Evolutionary conservation across 2,329 filamentous ascomycete species (phyloP).

Genomic region (Ophiostoma triangulosporum): DNA sequence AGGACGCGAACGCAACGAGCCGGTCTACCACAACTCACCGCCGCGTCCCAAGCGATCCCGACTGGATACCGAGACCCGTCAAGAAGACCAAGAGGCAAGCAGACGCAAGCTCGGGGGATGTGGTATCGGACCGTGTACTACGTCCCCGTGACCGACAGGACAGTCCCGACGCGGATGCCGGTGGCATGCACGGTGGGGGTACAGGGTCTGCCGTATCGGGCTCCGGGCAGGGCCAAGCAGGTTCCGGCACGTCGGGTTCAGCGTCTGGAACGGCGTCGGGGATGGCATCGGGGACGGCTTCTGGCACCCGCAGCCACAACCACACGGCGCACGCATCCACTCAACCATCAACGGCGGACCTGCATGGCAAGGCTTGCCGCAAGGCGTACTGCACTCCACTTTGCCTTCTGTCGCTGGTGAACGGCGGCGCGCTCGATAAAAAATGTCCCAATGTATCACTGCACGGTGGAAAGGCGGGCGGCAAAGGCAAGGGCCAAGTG

Average conservation of each 20-base stretch:
- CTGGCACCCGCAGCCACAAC: constrained; percentile 8
- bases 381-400: constrained; percentile 4
- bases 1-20: too few relatives aligned
- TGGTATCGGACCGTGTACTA: background rate
- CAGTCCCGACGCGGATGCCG: background rate
- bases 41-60: background rate
- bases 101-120: background rate
- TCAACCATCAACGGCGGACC: too few relatives aligned
- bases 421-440: background rate
- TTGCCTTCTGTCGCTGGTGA: constrained; percentile 7
- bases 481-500: background rate
- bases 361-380: background rate
- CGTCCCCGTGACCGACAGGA: background rate
- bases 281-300: too few relatives aligned
- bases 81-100: background rate
- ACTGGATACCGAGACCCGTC: background rate
- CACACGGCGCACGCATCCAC: too few relatives aligned
- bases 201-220: background rate
- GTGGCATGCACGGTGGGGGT: too few relatives aligned
- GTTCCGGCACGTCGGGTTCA: background rate
- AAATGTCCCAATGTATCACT: constrained; percentile 5
- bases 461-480: background rate
- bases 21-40: too few relatives aligned
- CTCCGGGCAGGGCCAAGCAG: background rate
- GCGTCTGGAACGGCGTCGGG: background rate